Evolutionary conservation across 345 rosid species (phyloP), one percentile per base, ranked within the genome.

Genomic region (Gossypium australe): DNA sequence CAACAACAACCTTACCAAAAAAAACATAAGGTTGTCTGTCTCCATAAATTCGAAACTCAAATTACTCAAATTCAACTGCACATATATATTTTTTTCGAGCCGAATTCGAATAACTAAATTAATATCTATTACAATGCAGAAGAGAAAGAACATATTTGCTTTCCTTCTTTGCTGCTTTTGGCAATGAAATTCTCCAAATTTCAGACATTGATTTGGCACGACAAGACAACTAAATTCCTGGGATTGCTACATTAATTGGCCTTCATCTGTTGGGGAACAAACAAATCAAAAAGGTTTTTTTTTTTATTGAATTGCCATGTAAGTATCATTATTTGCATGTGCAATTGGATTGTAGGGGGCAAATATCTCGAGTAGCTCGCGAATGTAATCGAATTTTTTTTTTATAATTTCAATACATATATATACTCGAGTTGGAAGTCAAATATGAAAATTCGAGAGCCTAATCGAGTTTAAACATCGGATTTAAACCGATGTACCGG

Each of bases 161-260:
- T 91, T 87, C 88, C 83, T 93, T 68, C 88, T 87, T 66, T 88
- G 98, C 86, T 93, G 97, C 56, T 85, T 88, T 55, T 85, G 84
- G 84, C 90, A 86, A 69, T 85, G 86, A 83, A 74, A 17, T 6
- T 34, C 22, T 9, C 20, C 7, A 3, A 3, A 61, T 29, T 62
- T 62, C 48, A 34, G 41, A 17, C 74, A 29, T 13, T 52, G n/a
- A 29, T 34, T 71, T 20, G 22, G 0, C 38, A 4, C 41, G 41
- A 34, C 41, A 34, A 34, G 41, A 34, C 41, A 5, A 34, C 41
- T 34, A 34, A 34, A 34, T 5, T 34, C 7, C 41, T 1, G 7
- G 41, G 7, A 5, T 34, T 34, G 41, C 41, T 5, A 34, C 1
- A 34, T 5, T 34, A 5, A 34, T 34, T 34, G 41, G 41, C 41